These are phyloP conservation scores for Microsporum canis DNA, from an alignment of 2,329 filamentous ascomycete species.

Conservation along the genomic window DNA sequence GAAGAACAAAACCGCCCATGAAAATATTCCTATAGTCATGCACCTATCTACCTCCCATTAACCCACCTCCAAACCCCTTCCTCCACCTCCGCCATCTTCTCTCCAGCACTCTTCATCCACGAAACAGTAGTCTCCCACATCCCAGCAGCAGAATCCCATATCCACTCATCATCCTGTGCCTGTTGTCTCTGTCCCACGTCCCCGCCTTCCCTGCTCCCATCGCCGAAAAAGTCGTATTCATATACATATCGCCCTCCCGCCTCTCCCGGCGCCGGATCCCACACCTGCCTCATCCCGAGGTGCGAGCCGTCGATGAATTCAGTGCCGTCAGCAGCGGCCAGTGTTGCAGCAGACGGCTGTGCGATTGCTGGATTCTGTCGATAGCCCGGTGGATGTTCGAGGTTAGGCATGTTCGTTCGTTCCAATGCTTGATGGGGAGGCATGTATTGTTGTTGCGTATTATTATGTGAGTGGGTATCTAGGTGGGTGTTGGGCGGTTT, in stretches of 20 bases:
- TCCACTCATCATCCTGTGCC: conserved; percentile 58
- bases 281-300: conserved; percentile 7
- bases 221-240: background rate
- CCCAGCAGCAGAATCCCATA: conserved; percentile 31
- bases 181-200: conserved; percentile 29
- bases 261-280: conserved; percentile 12
- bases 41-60: conserved; percentile 10
- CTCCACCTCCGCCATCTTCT: conserved; percentile 37
- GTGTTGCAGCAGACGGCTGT: background rate
- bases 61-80: conserved; percentile 35
- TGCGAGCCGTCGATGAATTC: background rate
- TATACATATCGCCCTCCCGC: conserved; percentile 14
- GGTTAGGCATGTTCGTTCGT: conserved; percentile 5
- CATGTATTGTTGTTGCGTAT: background rate
- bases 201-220: conserved; percentile 7
- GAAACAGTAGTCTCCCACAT: conserved; percentile 20
- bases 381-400: conserved; percentile 24
- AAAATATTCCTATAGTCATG: too few species aligned
- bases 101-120: conserved; percentile 19
- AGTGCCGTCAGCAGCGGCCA: background rate
- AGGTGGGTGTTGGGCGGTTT: background rate
- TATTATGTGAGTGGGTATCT: background rate
- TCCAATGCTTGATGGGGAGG: background rate
- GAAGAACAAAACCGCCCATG: too few species aligned
- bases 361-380: conserved; percentile 17